Evolutionary conservation across 1,139 yeast species (phyloP).

Genomic region (Kluyveromyces sp.): DNA sequence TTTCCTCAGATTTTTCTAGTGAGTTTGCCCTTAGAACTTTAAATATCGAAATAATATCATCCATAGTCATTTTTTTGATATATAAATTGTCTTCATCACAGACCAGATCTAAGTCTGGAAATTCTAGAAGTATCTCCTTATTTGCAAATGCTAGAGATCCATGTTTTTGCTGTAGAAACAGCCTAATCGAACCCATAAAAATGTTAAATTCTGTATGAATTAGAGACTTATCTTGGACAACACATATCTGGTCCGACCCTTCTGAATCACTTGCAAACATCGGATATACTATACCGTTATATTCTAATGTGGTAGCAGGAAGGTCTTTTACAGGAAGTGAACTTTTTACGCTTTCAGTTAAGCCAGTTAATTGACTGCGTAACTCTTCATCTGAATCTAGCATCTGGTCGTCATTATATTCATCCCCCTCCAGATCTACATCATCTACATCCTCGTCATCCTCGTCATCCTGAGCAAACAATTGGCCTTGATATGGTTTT

Average conservation of each 20-base stretch:
- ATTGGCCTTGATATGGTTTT: too few relatives aligned
- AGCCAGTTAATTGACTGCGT: background rate
- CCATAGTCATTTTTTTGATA: constrained; percentile 25
- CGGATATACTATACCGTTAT: constrained; percentile 15
- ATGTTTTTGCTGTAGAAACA: constrained; percentile 18
- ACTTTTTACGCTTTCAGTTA: background rate
- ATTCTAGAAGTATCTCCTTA: constrained; percentile 22
- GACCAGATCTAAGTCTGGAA: constrained; percentile 24
- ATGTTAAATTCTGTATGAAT: constrained; percentile 18
- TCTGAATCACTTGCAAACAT: constrained; percentile 13
- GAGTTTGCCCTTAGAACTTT: constrained; percentile 24
- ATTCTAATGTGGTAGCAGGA: constrained; percentile 15
- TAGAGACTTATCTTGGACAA: constrained; percentile 18
- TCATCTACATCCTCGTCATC: background rate
- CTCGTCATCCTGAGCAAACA: background rate
- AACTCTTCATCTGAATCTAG: constrained; percentile 3
- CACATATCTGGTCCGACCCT: constrained; percentile 9
- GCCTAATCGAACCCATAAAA: constrained; percentile 21
- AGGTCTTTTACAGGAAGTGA: constrained; percentile 1
- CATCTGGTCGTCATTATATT: background rate
- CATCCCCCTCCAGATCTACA: background rate
- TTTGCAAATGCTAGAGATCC: constrained; percentile 22
- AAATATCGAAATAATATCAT: constrained; percentile 27
- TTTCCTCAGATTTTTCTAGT: constrained; percentile 12
- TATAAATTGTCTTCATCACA: constrained; percentile 29